Percentiles rank a stretch among this genome's conserved stretches.
phyloP scores from a whole-genome alignment of 345 rosid genomes.

The Erodium maritimum region DNA sequence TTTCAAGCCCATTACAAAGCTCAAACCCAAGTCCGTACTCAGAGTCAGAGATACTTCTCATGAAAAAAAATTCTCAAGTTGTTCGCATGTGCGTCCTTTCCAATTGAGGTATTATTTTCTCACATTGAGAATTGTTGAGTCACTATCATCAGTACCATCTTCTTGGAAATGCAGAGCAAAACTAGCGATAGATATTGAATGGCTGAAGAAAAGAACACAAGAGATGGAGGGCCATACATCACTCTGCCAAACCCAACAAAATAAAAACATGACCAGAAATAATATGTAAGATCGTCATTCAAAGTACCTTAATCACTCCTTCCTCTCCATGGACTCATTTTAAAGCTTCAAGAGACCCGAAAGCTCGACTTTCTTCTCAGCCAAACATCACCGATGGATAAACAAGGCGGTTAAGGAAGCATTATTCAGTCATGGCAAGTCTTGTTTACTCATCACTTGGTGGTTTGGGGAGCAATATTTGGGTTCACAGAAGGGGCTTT shows the following conservation, averaged over 20 bases:
- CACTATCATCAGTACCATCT: not conserved
- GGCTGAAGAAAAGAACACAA: not conserved
- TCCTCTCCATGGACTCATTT: too few relatives aligned
- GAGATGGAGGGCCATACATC: not conserved
- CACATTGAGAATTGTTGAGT: not conserved
- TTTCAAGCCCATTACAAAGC: too few relatives aligned
- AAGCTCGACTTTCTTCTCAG: too few relatives aligned
- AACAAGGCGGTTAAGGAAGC: not conserved
- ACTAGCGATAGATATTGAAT: not conserved
- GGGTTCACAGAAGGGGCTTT: conserved; percentile 5
- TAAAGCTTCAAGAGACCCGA: too few relatives aligned
- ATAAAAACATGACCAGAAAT: conserved; percentile 2
- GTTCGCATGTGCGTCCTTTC: too few relatives aligned
- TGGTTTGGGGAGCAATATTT: not conserved
- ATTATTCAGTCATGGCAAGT: conserved; percentile 2
- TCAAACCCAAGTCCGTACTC: too few relatives aligned
- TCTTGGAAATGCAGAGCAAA: not conserved
- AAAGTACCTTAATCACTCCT: too few relatives aligned
- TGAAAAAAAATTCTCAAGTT: too few relatives aligned
- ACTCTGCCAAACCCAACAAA: not conserved
- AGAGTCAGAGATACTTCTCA: too few relatives aligned
- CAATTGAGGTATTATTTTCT: too few relatives aligned
- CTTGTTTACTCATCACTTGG: not conserved
- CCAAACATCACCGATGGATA: not conserved
- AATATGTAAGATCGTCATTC: conserved; percentile 2